Conservation (phyloP, 257 asterid genomes). For the Pogostemon cablin region DNA sequence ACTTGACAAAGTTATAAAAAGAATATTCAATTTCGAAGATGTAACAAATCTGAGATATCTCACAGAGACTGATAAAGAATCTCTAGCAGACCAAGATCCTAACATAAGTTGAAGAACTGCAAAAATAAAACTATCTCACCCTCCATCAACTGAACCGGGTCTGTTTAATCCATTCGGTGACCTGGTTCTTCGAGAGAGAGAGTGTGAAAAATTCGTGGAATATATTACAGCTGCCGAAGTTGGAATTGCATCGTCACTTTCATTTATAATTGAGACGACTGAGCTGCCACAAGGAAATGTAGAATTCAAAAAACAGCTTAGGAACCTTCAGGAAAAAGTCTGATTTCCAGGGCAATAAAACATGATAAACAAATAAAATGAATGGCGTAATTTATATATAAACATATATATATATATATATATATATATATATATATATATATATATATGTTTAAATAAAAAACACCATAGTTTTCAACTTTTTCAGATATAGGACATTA, state of each 20-base stretch:
- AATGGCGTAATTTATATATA: background rate
- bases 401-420: no score
- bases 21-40: conserved; percentile 13
- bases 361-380: conserved; percentile 17
- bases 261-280: conserved; percentile 61
- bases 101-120: conserved; percentile 21
- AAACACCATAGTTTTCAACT: no score
- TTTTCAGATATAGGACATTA: no score
- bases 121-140: conserved; percentile 55
- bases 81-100: conserved; percentile 27
- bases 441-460: no score
- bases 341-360: background rate
- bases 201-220: conserved; percentile 63
- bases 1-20: conserved; percentile 24
- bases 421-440: no score
- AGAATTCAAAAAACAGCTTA: conserved; percentile 31
- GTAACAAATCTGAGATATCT: conserved; percentile 17
- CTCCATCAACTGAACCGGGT: conserved; percentile 77
- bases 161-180: conserved; percentile 58
- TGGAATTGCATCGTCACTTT: conserved; percentile 76
- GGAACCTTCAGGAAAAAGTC: no score
- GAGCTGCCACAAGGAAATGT: conserved; percentile 71
- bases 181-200: conserved; percentile 97
- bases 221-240: conserved; percentile 56
- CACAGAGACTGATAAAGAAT: conserved; percentile 10